Conservation (phyloP, 306 rosid genomes). For the Medicago lupulina region DNA sequence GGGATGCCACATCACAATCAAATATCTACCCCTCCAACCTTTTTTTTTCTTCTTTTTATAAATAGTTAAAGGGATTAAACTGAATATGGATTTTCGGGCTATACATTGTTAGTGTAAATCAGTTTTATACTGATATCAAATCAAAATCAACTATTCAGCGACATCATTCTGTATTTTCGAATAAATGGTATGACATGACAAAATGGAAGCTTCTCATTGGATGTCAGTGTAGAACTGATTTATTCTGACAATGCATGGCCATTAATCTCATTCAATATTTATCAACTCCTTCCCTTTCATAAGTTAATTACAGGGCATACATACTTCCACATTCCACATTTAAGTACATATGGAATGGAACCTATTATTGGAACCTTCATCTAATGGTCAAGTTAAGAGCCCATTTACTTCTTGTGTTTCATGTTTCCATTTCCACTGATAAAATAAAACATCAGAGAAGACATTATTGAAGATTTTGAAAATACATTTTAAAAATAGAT, state of each 20-base stretch:
- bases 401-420: too few relatives aligned
- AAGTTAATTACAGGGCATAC: background rate
- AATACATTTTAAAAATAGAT: too few relatives aligned
- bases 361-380: conserved; percentile 21
- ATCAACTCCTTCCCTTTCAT: conserved; percentile 4
- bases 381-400: background rate
- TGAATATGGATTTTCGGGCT: too few relatives aligned
- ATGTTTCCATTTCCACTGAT: too few relatives aligned
- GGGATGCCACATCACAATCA: too few relatives aligned
- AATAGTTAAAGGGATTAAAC: too few relatives aligned
- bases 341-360: background rate
- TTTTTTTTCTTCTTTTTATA: too few relatives aligned
- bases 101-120: too few relatives aligned
- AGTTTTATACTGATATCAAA: background rate
- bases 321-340: background rate
- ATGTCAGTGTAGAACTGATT: conserved; percentile 3
- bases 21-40: too few relatives aligned
- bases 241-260: background rate
- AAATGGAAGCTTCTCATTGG: background rate
- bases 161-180: background rate
- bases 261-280: background rate
- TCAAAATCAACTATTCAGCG: background rate
- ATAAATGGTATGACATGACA: background rate
- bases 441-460: too few relatives aligned
- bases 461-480: too few relatives aligned